Base-by-base conservation (phyloP, 208 protist species). In the Spongospora subterranea region DNA sequence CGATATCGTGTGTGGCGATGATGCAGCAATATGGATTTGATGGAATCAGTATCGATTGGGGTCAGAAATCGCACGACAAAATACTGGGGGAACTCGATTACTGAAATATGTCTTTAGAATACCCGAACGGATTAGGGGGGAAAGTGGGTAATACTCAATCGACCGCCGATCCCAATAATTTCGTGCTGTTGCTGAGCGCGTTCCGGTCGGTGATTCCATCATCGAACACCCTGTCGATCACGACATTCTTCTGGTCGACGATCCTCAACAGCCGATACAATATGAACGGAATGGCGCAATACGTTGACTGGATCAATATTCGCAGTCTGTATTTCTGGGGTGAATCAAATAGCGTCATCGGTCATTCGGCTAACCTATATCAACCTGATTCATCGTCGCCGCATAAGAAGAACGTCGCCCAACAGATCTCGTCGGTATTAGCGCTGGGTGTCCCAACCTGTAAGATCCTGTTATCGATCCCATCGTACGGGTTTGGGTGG, bases 21-120 rank as follows among this genome's bases (percentile, higher is more conserved):
- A 82, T 82, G 71, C 71, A 39, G 71, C 71, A 82, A n/a, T 82
- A 82, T 43, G 71, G 71, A 20, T 35, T 82, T 6, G 71, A 82
- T 43, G 71, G 71, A 6, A 35, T 82, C 13, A 6, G 35, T 6
- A 43, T 82, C 71, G 40, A 82, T 43, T 82, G 71, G 71, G 40
- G 71, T 82, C n/a, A n/a, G n/a, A n/a, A n/a, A n/a, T n/a, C n/a
- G n/a, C 24, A 60, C 24, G 50, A 60, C 24, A 6, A 17, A 17
- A 17, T 29, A 65, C 29, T 29, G 20, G 17, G 54, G 54, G n/a
- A n/a, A n/a, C n/a, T n/a, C n/a, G n/a, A n/a, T n/a, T n/a, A n/a
- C n/a, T n/a, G 54, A 65, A 32, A 17, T 29, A 65, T 17, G 17
- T 65, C 17, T 32, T 29, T 17, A 65, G 20, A 17, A 17, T 17